Evolutionary conservation across 2,329 filamentous ascomycete genomes (phyloP).

Genomic region (Fusarium secorum): DNA sequence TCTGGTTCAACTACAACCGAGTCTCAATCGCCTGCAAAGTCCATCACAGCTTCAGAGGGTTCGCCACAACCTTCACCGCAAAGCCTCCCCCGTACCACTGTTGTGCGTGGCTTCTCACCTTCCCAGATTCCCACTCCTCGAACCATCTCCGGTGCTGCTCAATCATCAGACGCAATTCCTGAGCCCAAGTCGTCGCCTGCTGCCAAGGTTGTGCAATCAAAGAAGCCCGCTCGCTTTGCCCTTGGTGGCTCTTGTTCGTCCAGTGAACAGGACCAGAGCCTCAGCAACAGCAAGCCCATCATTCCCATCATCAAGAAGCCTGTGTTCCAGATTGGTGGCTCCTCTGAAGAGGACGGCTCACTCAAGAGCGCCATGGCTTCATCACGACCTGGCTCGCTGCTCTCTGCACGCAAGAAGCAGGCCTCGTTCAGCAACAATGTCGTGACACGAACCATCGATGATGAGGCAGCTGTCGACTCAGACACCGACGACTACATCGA

Average conservation of each 20-base stretch:
- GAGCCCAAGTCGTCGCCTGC: constrained; percentile 65
- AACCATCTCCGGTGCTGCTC: constrained; percentile 58
- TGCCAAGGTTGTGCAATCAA: constrained; percentile 73
- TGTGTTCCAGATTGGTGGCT: constrained; percentile 63
- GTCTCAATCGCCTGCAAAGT: constrained; percentile 61
- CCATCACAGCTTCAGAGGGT: constrained; percentile 57
- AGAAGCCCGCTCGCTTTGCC: constrained; percentile 70
- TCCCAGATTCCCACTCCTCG: constrained; percentile 66
- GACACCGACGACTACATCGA: constrained; percentile 76
- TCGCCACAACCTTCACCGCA: constrained; percentile 43
- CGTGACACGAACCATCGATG: constrained; percentile 70
- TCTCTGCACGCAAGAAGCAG: constrained; percentile 71
- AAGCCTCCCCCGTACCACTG: constrained; percentile 48
- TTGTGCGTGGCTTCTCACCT: constrained; percentile 87
- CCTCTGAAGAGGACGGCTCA: constrained; percentile 82
- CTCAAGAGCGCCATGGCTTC: constrained; percentile 63
- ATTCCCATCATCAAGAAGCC: constrained; percentile 45
- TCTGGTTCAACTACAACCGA: constrained; percentile 57
- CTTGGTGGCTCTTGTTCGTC: constrained; percentile 86
- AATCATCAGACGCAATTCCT: constrained; percentile 66
- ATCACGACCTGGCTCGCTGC: constrained; percentile 52
- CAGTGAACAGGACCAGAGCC: constrained; percentile 59
- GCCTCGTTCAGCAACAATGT: constrained; percentile 84
- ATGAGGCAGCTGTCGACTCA: constrained; percentile 61
- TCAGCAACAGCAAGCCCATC: constrained; percentile 52